Evolutionary conservation across 2,329 filamentous ascomycete genomes (phyloP), one percentile per base, ranked within the genome.

Genomic region (Colletotrichum karsti): DNA sequence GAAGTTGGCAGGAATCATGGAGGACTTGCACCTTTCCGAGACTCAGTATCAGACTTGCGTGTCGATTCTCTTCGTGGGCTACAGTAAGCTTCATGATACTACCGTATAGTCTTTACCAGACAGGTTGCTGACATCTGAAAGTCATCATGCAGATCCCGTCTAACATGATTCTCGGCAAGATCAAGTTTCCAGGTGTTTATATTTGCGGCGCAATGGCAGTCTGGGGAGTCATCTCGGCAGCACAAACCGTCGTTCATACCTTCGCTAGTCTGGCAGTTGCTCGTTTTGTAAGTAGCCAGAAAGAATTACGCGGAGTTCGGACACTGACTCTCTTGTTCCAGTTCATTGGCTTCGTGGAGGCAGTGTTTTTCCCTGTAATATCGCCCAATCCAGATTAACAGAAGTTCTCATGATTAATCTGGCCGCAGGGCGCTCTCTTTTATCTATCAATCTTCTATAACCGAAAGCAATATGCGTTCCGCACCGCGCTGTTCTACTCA

Each of bases 31-130:
- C 22, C 26, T 71, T 4, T 63, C 69, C 6, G 58, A 51, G 30
- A 67, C 63, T 39, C 37, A 78, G 61, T 78, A 78, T 24, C 75
- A 79, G 54, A 77, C 76, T 0, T 77, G 75, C 39, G 75, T 78
- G 26, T 78, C 77, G 1, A 75, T 78, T 20, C 72, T 78, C 0
- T 78, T 77, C 30, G 75, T 76, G 20, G 76, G 70, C 12, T 73
- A 73, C 28, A 69, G 33, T 28, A 55, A 41, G 51, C 26, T 24
- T 35, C 33, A 13, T 6, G 13, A 46, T 10, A 58, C 10, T 7
- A 42, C 13, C 1, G 8, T 18, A 55, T 13, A 24, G 12, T 15
- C 44, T 15, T 15, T 20, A 22, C 2, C 10, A 15, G 12, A 10
- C 28, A 28, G 22, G n/a, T 1, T 1, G 30, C 51, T 39, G 3